These are phyloP conservation scores for Elongisporangium prolatum DNA, from an alignment of 352 stramenopile species.

Conservation along the genomic window DNA sequence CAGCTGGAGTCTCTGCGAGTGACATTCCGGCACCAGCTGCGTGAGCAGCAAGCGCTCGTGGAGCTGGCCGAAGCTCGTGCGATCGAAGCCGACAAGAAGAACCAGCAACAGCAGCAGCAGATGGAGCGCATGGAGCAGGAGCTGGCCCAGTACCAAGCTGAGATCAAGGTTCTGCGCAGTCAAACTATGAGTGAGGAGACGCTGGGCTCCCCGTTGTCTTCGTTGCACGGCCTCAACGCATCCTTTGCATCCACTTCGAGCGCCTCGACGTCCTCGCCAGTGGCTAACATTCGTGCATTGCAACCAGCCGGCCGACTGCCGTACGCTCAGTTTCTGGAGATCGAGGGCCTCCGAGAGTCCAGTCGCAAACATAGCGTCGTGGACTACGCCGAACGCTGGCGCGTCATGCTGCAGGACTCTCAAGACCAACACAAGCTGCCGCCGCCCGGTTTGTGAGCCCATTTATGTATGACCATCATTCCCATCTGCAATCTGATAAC, in stretches of 20 bases:
- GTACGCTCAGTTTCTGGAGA: conserved; percentile 78
- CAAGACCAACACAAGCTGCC: not conserved
- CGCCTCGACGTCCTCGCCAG: not conserved
- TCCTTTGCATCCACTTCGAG: conserved; percentile 5
- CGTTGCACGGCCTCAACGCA: not conserved
- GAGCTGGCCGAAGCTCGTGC: conserved; percentile 8
- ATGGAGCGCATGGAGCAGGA: conserved; percentile 9
- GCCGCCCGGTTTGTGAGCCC: not conserved
- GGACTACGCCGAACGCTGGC: conserved; percentile 37
- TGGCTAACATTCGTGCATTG: conserved; percentile 17
- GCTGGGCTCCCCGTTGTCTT: not conserved
- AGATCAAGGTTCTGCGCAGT: conserved; percentile 2
- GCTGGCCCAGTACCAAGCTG: conserved; percentile 4
- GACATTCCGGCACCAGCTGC: conserved; percentile 13
- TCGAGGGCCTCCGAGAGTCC: conserved; percentile 76
- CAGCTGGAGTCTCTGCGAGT: conserved; percentile 14
- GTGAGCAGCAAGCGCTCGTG: conserved; percentile 15
- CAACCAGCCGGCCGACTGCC: conserved; percentile 53
- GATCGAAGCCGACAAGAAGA: conserved; percentile 20
- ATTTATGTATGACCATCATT: not conserved
- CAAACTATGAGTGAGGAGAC: not conserved
- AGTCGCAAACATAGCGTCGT: conserved; percentile 32
- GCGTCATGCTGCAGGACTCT: not conserved
- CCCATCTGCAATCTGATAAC: not conserved
- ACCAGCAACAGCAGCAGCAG: conserved; percentile 8